Conservation (phyloP, 2,329 filamentous ascomycete genomes). For the Colletotrichum spaethianum region DNA sequence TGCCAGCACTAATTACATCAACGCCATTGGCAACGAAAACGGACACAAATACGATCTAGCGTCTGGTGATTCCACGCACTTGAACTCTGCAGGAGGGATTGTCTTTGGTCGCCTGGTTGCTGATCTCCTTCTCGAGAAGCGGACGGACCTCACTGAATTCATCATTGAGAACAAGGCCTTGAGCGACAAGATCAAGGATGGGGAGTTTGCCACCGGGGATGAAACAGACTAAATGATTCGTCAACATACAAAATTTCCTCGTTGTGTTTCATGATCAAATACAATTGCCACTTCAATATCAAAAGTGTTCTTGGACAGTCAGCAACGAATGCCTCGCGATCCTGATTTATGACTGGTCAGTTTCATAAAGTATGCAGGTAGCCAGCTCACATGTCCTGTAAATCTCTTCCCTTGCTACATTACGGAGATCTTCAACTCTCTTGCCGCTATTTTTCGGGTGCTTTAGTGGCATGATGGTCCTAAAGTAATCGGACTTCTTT, state of each 20-base stretch:
- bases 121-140: slow-evolving; percentile 59
- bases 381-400: no score
- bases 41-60: slow-evolving; percentile 62
- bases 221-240: slow-evolving; percentile 16
- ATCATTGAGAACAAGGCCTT: slow-evolving; percentile 50
- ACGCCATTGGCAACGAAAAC: slow-evolving; percentile 63
- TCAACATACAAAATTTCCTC: neutral
- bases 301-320: neutral
- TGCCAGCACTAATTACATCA: slow-evolving; percentile 65
- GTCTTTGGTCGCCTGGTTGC: slow-evolving; percentile 73
- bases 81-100: slow-evolving; percentile 66
- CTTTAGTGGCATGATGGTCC: no score
- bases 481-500: no score
- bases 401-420: no score
- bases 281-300: neutral
- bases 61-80: slow-evolving; percentile 67
- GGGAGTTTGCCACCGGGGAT: slow-evolving; percentile 47
- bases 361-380: no score
- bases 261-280: neutral
- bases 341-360: no score
- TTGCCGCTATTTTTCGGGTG: no score
- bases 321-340: neutral
- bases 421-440: no score
- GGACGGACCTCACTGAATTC: slow-evolving; percentile 44
- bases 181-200: slow-evolving; percentile 51